phyloP scores from a whole-genome alignment of 1,139 yeast species.

The Candida glucosophila region DNA sequence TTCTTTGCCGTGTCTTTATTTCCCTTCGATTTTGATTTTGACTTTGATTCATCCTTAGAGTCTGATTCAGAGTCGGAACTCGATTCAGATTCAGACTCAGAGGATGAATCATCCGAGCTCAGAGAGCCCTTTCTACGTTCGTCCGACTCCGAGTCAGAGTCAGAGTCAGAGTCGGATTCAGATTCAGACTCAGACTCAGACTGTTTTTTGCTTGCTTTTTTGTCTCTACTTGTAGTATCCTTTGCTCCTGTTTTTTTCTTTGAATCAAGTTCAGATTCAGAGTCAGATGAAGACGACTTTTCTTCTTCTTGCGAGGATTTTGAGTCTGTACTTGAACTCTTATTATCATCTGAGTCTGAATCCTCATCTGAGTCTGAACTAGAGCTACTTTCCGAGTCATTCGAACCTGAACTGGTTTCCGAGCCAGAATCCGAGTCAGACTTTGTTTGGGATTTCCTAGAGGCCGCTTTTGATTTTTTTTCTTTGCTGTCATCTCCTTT shows the following conservation, averaged over 20 bases:
- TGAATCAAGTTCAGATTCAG: conserved; percentile 4
- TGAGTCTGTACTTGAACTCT: conserved; percentile 9
- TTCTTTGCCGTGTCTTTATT: conserved; percentile 12
- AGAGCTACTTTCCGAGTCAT: conserved; percentile 8
- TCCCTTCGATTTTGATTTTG: conserved; percentile 11
- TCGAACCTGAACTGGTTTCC: conserved; percentile 2
- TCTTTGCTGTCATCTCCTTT: no score
- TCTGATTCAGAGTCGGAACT: conserved; percentile 10
- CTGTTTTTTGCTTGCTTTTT: no score
- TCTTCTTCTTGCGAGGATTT: conserved; percentile 2
- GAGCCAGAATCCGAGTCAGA: conserved; percentile 8
- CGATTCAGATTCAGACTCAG: conserved; percentile 9
- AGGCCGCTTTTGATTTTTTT: no score
- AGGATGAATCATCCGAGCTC: conserved; percentile 16
- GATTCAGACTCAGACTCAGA: conserved; percentile 4
- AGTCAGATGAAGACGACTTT: conserved; percentile 5
- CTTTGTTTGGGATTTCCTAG: conserved; percentile 10
- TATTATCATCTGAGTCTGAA: conserved; percentile 1
- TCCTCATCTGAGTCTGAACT: conserved; percentile 12
- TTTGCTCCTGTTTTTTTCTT: conserved; percentile 8
- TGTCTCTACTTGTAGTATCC: not conserved
- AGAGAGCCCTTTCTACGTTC: conserved; percentile 11
- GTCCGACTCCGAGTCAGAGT: conserved; percentile 16
- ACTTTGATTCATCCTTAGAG: conserved; percentile 11
- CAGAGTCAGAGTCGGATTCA: conserved; percentile 7